A percentile compares a stretch with the other conserved stretches of the same genome.
These are phyloP conservation scores for Phialocephala sp. DNA, from an alignment of 2,329 filamentous ascomycete species.

Conservation along the genomic window DNA sequence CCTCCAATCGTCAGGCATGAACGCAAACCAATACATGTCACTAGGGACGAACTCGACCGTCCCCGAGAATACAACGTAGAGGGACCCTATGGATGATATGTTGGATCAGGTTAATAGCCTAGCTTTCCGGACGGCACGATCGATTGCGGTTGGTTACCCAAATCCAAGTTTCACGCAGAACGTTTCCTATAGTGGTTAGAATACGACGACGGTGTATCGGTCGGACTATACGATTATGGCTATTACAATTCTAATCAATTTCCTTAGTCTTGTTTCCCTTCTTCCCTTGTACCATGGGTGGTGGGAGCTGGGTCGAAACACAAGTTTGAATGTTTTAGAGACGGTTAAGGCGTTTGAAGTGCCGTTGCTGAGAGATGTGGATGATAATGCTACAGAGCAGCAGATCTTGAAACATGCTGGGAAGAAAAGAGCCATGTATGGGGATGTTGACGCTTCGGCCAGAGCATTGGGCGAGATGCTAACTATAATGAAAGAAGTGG, in stretches of 20 bases:
- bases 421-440: neutral
- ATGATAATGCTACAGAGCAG: slow-evolving; percentile 3
- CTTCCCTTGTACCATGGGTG: neutral
- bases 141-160: neutral
- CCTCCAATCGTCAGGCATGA: neutral
- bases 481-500: neutral
- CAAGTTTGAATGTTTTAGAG: neutral
- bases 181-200: neutral
- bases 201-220: neutral
- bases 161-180: neutral
- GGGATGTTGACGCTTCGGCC: neutral
- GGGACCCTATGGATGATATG: neutral
- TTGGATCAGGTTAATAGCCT: neutral
- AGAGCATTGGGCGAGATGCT: neutral
- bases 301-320: slow-evolving; percentile 7
- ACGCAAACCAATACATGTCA: neutral
- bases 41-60: neutral
- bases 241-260: neutral
- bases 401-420: neutral
- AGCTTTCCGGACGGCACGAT: neutral
- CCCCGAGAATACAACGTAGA: neutral
- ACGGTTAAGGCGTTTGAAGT: slow-evolving; percentile 3
- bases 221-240: slow-evolving; percentile 6
- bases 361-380: slow-evolving; percentile 4
- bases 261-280: slow-evolving; percentile 1